phyloP scores from a whole-genome alignment of 2,329 filamentous ascomycete species.

The Epichloe sp. region DNA sequence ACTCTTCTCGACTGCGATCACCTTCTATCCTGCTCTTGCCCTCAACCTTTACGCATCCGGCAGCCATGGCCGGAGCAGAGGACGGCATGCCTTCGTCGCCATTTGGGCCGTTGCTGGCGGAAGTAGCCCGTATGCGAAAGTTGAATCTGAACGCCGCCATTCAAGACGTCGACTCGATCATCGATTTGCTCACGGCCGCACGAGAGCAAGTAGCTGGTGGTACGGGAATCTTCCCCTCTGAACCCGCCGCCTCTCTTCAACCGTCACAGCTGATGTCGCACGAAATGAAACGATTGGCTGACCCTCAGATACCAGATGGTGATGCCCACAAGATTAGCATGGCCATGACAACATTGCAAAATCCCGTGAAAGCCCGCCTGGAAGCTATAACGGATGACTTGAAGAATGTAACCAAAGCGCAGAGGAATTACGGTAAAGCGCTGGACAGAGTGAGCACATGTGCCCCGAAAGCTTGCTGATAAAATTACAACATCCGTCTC shows the following conservation, averaged over 20 bases:
- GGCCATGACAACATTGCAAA: conserved; percentile 73
- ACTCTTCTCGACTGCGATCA: background rate
- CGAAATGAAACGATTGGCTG: conserved; percentile 8
- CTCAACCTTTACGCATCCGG: background rate
- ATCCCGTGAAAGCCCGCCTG: conserved; percentile 68
- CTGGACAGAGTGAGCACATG: conserved; percentile 55
- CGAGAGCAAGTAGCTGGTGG: conserved; percentile 61
- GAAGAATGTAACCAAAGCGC: conserved; percentile 68
- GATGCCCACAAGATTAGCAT: conserved; percentile 50
- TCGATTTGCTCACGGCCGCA: conserved; percentile 62
- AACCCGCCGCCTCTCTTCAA: background rate
- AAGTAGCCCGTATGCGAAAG: conserved; percentile 59
- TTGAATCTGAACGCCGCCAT: conserved; percentile 58
- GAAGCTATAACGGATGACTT: conserved; percentile 69
- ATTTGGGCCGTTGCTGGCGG: conserved; percentile 50
- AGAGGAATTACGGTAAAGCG: conserved; percentile 73
- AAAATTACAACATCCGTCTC: background rate
- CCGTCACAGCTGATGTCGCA: background rate
- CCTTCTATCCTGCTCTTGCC: background rate
- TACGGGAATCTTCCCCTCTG: conserved; percentile 21
- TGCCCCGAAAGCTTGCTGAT: background rate
- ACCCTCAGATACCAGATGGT: conserved; percentile 13
- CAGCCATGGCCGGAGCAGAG: conserved; percentile 22
- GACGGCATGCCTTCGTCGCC: conserved; percentile 28
- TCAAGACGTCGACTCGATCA: conserved; percentile 68